Evolutionary conservation across 805 yeast genomes (phyloP), one percentile per base, ranked within the genome.

Genomic region (Candida silvatica): DNA sequence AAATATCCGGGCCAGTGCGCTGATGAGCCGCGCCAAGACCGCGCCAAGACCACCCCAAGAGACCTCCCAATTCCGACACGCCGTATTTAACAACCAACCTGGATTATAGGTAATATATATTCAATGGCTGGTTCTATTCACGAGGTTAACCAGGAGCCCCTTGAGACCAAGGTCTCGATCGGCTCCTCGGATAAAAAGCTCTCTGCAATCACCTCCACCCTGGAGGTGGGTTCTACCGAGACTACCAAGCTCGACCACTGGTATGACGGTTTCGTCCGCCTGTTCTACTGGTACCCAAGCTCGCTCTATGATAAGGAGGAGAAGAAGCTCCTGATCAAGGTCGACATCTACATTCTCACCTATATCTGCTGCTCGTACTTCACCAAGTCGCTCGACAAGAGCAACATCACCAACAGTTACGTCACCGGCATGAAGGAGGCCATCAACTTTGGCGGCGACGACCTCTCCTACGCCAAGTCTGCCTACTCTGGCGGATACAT

Each of bases 341-440:
- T 78, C 22, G 86, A 79, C 46, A 41, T 74, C 9, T 48, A 74
- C 23, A 56, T 80, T 34, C 64, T 76, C n/a, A 59, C 66, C 30
- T 73, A 74, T 43, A 64, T 80, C 0, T 69, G 76, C 51, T 54
- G 75, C 38, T 75, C 74, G 1, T 78, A 78, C 52, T 80, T 82
- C 81, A 72, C 79, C 36, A 79, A 79, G 50, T 72, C 29, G 17
- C 35, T 32, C 15, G 35, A 32, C 15, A 32, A 32, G 15, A 14
- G 28, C 31, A 80, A 79, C 49, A 58, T 74, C 36, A 71, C 64
- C 41, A 77, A 77, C 47, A 87, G 85, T 1, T 80, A 77, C 48
- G 79, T 76, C 30, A 70, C 80, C 11, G 78, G 80, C 14, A 66
- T 80, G 74, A 58, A 67, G 39, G 77, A 72, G 43, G 76, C 63